A percentile compares a stretch with the other conserved stretches of the same genome.
Conservation (phyloP, 345 rosid genomes). For the Acer negundo region DNA sequence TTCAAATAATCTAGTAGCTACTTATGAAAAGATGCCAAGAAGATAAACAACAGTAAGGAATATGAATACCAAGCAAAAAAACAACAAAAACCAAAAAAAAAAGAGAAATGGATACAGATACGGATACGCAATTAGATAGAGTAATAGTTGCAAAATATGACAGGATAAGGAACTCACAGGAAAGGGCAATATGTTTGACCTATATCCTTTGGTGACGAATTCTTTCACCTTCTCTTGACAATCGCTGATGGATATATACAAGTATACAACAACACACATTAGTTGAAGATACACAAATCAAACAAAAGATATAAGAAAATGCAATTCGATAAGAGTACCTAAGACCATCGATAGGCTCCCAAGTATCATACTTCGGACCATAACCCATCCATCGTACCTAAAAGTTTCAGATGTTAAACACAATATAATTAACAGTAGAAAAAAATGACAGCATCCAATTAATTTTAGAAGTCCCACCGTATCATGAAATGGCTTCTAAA, state of each 20-base stretch:
- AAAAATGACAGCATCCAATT: neutral
- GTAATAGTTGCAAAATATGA: neutral
- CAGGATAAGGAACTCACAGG: conserved; percentile 28
- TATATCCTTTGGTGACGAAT: conserved; percentile 36
- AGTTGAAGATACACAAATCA: neutral
- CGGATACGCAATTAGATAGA: neutral
- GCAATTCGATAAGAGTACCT: conserved; percentile 18
- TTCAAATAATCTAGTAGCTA: no score
- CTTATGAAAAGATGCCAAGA: no score
- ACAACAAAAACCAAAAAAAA: neutral
- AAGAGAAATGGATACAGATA: no score
- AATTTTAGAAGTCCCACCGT: neutral
- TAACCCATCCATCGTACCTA: conserved; percentile 42
- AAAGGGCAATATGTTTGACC: conserved; percentile 40
- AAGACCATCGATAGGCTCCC: conserved; percentile 43
- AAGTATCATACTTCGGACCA: conserved; percentile 38
- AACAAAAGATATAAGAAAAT: neutral
- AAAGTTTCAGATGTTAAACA: neutral
- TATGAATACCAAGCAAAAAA: neutral
- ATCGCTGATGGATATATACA: conserved; percentile 18
- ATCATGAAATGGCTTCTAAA: neutral
- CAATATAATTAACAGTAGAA: neutral
- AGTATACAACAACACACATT: neutral
- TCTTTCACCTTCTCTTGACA: conserved; percentile 36
- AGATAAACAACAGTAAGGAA: neutral